Evolutionary conservation across 371 early-diverging fungal genomes (phyloP), one percentile per base, ranked within the genome.

Genomic region (Racocetra persica): DNA sequence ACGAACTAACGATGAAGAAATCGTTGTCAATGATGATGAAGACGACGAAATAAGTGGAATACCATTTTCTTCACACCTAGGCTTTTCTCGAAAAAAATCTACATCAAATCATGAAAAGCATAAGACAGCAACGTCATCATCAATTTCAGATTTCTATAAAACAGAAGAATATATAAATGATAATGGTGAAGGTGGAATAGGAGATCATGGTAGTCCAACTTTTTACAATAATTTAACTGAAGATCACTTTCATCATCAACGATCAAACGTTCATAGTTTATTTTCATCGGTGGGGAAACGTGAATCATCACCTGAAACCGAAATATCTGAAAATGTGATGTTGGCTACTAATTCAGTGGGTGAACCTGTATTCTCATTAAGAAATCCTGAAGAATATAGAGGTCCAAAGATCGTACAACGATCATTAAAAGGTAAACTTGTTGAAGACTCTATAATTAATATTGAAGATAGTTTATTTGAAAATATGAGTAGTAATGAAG

Each of bases 341-440:
- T 26, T 22, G 13, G 26, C 36, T 32, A 65, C 26, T 65, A 22
- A 65, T 14, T 11, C 14, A 3, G 36, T 36, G 5, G 65, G 65
- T 1, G 65, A 65, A 28, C 65, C 65, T 26, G 20, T 65, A 26
- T 62, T 62, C 28, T 62, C 28, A 62, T 62, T 62, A 62, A 62
- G 62, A 62, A 28, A 62, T 62, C 62, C 62, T 22, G 62, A 62
- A 26, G 62, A 62, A 13, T 62, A 62, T 24, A 65, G 36, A 2
- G 5, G 4, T 16, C 6, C 65, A 28, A 1, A n/a, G 20, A 28
- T 32, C 14, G 20, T 65, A 26, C 26, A 32, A 28, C 36, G 36
- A 16, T 65, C 36, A 32, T 28, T 36, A 18, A 16, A 32, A 32
- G 32, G 65, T 65, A 65, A 65, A 65, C 36, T 65, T 14, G 65